Percentiles rank a stretch among this genome's conserved stretches.
phyloP scores from a whole-genome alignment of 2,329 filamentous ascomycete species.

The Zasmidium cellare region DNA sequence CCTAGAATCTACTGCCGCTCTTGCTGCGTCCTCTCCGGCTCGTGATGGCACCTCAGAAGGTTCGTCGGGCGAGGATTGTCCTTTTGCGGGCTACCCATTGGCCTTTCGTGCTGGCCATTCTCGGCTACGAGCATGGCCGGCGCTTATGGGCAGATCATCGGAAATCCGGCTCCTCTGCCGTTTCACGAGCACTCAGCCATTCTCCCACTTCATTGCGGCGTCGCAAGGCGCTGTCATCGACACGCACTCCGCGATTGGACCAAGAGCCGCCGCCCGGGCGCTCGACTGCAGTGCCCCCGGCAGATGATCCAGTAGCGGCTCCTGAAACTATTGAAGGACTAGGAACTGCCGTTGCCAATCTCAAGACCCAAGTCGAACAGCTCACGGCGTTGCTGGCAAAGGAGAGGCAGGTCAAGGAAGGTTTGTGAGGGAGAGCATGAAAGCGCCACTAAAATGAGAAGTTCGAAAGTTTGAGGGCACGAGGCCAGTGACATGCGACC shows the following conservation, averaged over 20 bases:
- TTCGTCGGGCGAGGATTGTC: slow-evolving; percentile 62
- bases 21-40: slow-evolving; percentile 71
- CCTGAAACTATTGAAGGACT: slow-evolving; percentile 21
- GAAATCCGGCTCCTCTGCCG: slow-evolving; percentile 15
- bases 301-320: slow-evolving; percentile 15
- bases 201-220: slow-evolving; percentile 19
- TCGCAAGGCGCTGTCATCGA: slow-evolving; percentile 15
- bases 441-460: slow-evolving; percentile 13
- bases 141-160: slow-evolving; percentile 28
- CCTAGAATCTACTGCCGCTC: slow-evolving; percentile 70
- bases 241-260: slow-evolving; percentile 17
- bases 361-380: slow-evolving; percentile 22
- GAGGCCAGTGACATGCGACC: slow-evolving; percentile 10
- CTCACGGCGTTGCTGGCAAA: slow-evolving; percentile 19
- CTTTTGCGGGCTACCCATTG: slow-evolving; percentile 61
- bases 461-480: slow-evolving; percentile 2
- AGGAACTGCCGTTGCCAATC: slow-evolving; percentile 22
- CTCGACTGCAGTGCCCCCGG: slow-evolving; percentile 13
- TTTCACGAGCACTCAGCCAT: slow-evolving; percentile 14
- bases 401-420: slow-evolving; percentile 4
- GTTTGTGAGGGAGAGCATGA: slow-evolving; percentile 4
- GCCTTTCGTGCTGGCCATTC: slow-evolving; percentile 69
- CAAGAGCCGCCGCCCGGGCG: slow-evolving; percentile 20
- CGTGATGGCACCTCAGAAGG: slow-evolving; percentile 62
- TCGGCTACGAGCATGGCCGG: slow-evolving; percentile 59